These are phyloP conservation scores for Tetrahymena thermophila DNA, from an alignment of 73 alveolate species.

Conservation along the genomic window DNA sequence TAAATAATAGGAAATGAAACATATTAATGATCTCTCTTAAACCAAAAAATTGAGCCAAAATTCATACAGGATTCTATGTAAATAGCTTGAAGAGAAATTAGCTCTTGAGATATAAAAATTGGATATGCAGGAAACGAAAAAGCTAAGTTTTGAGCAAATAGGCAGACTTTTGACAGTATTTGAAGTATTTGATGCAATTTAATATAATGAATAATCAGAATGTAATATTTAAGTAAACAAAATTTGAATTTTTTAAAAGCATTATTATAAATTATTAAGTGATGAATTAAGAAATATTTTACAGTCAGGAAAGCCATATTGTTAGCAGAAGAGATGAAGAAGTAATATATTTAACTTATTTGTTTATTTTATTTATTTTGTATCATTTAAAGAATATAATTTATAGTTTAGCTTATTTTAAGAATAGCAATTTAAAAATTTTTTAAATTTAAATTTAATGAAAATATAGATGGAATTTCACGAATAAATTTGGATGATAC, in stretches of 20 bases:
- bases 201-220: background rate
- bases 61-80: background rate
- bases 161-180: background rate
- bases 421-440: background rate
- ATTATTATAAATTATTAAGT: background rate
- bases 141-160: background rate
- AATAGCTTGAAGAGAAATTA: background rate
- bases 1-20: background rate
- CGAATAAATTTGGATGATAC: background rate
- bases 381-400: background rate
- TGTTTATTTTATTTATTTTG: background rate
- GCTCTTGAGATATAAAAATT: background rate
- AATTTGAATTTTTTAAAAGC: no score
- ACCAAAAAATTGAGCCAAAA: background rate
- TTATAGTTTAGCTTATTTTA: background rate
- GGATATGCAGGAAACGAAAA: background rate
- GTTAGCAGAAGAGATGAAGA: background rate
- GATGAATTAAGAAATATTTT: background rate
- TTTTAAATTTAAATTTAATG: background rate
- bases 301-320: background rate
- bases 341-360: background rate
- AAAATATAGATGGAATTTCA: background rate
- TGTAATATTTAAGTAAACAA: background rate
- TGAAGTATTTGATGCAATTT: background rate
- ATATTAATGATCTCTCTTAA: background rate